These are phyloP conservation scores for Saccharomycopsis fibuligera DNA, from an alignment of 805 yeast species.

Conservation along the genomic window DNA sequence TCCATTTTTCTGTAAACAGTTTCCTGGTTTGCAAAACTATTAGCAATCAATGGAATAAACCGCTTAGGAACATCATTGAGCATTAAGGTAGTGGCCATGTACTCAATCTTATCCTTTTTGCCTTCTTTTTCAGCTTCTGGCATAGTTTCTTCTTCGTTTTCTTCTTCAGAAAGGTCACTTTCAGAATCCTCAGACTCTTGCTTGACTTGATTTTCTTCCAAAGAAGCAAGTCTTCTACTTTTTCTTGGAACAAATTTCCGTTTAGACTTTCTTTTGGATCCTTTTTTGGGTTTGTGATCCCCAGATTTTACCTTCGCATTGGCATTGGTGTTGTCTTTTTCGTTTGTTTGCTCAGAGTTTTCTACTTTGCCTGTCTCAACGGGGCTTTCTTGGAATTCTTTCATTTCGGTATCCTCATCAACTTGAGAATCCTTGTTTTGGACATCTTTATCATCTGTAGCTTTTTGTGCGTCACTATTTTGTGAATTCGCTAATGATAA, in stretches of 20 bases:
- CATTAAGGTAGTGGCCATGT: conserved; percentile 60
- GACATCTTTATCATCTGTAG: conserved; percentile 3
- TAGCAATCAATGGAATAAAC: conserved; percentile 54
- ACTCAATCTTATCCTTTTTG: conserved; percentile 23
- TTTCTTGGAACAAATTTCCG: conserved; percentile 21
- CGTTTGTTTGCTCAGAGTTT: too few species aligned
- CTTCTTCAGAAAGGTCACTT: conserved; percentile 6
- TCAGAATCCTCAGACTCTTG: conserved; percentile 6
- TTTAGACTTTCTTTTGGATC: conserved; percentile 20
- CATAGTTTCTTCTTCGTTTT: conserved; percentile 17
- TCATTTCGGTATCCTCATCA: conserved; percentile 17
- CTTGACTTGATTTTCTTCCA: conserved; percentile 11
- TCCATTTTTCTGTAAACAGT: conserved; percentile 59
- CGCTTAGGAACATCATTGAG: conserved; percentile 60
- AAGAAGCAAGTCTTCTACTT: conserved; percentile 10
- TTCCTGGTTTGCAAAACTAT: conserved; percentile 55
- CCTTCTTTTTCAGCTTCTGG: conserved; percentile 20
- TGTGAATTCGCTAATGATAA: too few species aligned
- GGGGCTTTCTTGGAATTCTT: conserved; percentile 2
- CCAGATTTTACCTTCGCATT: conserved; percentile 4
- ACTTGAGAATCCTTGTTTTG: neutral
- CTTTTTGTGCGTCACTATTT: neutral
- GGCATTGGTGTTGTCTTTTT: neutral
- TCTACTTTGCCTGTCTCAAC: too few species aligned
- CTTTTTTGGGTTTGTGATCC: conserved; percentile 23